These are phyloP conservation scores for Pythium aquatile DNA, from an alignment of 352 stramenopile species.

Conservation along the genomic window DNA sequence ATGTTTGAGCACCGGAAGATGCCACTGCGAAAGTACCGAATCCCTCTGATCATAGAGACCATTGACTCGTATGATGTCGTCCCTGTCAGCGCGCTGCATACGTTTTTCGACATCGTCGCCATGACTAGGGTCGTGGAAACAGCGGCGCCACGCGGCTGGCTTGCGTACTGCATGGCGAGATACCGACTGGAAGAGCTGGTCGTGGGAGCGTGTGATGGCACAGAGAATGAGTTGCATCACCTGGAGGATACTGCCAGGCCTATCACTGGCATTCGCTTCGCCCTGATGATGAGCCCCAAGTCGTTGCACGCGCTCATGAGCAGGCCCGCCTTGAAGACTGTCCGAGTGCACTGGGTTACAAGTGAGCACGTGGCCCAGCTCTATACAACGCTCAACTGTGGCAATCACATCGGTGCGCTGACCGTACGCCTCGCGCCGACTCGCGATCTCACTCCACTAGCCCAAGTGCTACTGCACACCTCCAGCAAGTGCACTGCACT, in stretches of 20 bases:
- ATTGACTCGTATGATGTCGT: no score
- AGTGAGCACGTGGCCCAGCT: neutral
- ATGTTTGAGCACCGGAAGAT: neutral
- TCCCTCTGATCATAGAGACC: neutral
- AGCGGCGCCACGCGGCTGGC: neutral
- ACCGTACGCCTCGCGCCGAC: neutral
- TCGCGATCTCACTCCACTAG: neutral
- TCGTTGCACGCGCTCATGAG: neutral
- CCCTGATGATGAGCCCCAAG: neutral
- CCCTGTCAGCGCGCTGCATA: neutral
- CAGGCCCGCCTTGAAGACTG: neutral
- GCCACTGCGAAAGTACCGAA: neutral
- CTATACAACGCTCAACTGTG: neutral
- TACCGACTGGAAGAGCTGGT: neutral
- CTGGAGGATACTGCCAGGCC: neutral
- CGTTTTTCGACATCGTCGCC: neutral
- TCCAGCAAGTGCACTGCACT: neutral
- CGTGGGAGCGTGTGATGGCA: neutral
- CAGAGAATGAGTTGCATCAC: neutral
- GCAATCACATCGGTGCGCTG: neutral
- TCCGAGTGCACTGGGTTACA: neutral
- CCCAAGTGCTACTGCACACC: neutral
- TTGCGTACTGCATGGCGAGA: neutral
- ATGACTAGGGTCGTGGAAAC: neutral
- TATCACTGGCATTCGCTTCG: neutral